Evolutionary conservation across 2,329 filamentous ascomycete species (phyloP).

Genomic region (Colletotrichum orbiculare): DNA sequence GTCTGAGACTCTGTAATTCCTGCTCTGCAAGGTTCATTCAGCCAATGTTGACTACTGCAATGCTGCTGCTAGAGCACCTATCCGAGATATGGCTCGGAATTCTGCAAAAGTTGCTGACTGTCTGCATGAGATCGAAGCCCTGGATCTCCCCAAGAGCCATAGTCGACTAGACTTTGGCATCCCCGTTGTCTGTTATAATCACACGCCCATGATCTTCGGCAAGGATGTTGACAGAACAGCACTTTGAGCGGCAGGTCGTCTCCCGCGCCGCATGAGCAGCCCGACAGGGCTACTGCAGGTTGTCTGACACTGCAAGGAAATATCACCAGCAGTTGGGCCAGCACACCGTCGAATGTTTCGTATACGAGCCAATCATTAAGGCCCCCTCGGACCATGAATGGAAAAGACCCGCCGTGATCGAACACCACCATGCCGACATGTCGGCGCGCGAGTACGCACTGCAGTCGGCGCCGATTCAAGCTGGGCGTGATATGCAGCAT

Average conservation of each 20-base stretch:
- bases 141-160: slow-evolving; percentile 20
- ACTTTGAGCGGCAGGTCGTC: slow-evolving; percentile 17
- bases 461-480: slow-evolving; percentile 6
- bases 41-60: slow-evolving; percentile 3
- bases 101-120: slow-evolving; percentile 3
- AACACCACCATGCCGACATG: slow-evolving; percentile 10
- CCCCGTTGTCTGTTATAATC: neutral
- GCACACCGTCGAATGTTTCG: slow-evolving; percentile 1
- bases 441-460: slow-evolving; percentile 2
- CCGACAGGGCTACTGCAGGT: slow-evolving; percentile 30
- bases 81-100: slow-evolving; percentile 7
- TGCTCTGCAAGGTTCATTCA: neutral
- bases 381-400: neutral
- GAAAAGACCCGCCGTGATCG: slow-evolving; percentile 4
- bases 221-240: slow-evolving; percentile 23
- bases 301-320: slow-evolving; percentile 15
- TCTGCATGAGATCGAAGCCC: slow-evolving; percentile 23
- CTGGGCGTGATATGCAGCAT: slow-evolving; percentile 20
- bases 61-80: neutral
- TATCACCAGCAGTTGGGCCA: neutral
- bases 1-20: neutral
- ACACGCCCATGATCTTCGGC: slow-evolving; percentile 30
- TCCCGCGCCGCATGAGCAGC: slow-evolving; percentile 19
- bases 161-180: neutral
- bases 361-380: slow-evolving; percentile 13